Conservation (phyloP, 257 asterid species). For the Marsdenia floribunda region DNA sequence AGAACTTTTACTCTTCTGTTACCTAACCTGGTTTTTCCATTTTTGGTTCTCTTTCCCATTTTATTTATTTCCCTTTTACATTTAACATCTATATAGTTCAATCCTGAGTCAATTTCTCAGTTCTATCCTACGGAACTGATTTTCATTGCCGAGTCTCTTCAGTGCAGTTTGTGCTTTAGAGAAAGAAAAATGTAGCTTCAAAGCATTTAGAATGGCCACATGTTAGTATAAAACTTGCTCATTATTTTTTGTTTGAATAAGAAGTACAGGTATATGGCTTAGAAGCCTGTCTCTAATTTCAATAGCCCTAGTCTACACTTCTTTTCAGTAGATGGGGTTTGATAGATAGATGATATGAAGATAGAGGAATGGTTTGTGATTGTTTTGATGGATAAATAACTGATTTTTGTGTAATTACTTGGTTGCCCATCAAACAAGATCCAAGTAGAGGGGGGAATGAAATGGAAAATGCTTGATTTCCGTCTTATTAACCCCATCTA, state of each 20-base stretch:
- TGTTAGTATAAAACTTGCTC: neutral
- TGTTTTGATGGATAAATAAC: neutral
- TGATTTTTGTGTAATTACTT: no score
- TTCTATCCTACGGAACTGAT: neutral
- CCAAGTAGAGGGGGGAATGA: neutral
- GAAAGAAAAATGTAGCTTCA: neutral
- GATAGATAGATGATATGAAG: neutral
- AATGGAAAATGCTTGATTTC: neutral
- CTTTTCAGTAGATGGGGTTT: no score
- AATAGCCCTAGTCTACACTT: neutral
- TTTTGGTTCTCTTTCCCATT: neutral
- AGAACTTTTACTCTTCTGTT: neutral
- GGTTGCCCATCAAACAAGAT: no score
- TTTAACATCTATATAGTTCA: neutral
- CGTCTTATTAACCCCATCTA: neutral
- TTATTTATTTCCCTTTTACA: neutral
- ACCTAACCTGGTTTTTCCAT: neutral
- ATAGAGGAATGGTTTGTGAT: neutral
- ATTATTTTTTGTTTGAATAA: neutral
- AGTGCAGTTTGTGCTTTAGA: neutral
- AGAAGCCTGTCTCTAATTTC: neutral
- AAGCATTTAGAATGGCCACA: neutral
- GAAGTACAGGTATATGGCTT: neutral
- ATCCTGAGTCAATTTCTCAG: neutral
- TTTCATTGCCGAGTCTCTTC: neutral